Evolutionary conservation across 208 protist species (phyloP).

Genomic region (Blechomonas ayalai): DNA sequence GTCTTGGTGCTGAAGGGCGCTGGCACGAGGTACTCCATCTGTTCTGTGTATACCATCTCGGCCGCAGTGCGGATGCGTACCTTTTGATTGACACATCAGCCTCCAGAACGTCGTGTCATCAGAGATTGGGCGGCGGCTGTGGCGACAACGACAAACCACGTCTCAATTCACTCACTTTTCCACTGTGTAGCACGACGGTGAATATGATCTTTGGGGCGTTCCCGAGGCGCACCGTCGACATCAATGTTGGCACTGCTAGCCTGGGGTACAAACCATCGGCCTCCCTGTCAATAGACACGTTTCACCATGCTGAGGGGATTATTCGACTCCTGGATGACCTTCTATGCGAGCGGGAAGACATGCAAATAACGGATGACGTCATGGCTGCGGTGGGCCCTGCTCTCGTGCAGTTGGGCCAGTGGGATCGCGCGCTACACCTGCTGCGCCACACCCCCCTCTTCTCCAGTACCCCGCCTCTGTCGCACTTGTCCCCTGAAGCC

Average conservation of each 20-base stretch:
- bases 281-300: constrained; percentile 2
- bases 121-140: no score
- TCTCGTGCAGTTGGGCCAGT: constrained; percentile 56
- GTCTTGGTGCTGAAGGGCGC: constrained; percentile 17
- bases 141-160: constrained; percentile 34
- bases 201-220: no score
- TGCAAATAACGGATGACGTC: constrained; percentile 53
- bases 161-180: no score
- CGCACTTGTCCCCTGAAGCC: constrained; percentile 7
- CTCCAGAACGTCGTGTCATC: no score
- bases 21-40: constrained; percentile 28
- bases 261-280: not conserved
- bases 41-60: constrained; percentile 35
- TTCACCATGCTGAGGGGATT: constrained; percentile 26
- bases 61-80: constrained; percentile 5
- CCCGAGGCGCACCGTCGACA: no score
- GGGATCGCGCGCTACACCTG: constrained; percentile 45
- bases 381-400: constrained; percentile 42
- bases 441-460: constrained; percentile 40
- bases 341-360: constrained; percentile 58
- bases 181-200: no score
- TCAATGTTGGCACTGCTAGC: not conserved
- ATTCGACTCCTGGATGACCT: constrained; percentile 53
- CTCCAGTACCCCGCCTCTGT: not conserved
- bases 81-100: no score